Base-by-base conservation (phyloP, 805 yeast genomes). In the Candida glaebosa region DNA sequence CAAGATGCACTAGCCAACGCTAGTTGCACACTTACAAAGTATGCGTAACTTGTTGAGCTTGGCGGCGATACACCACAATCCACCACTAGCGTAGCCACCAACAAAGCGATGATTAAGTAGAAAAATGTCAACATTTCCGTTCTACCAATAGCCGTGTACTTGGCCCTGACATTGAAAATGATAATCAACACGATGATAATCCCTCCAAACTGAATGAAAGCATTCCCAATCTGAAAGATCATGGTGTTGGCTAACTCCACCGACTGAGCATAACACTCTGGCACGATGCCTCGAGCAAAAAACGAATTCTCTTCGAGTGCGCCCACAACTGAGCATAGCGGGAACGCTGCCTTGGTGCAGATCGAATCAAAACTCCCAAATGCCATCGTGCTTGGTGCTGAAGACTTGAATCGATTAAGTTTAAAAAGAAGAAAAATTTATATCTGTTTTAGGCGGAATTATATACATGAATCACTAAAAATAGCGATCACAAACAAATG, bases 51-150 rank as follows among this genome's bases (percentile, higher is more conserved):
- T 2, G 57, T 55, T 2, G 93, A 78, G 2, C 90, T 84, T 1
- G 96, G 93, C 1, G 98, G 96, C 9, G 86, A 75, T 1, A 91
- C 96, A 15, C 98, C 98, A 49, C 95, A 82, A 56, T 91, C 96
- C 3, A 88, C 95, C 17, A 91, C 75, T 37, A 91, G 68, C 2
- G 90, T 75, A 46, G 82, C 65, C 12, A 85, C 73, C 4, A 79
- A 73, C 48, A 85, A 71, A 1, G 77, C 69, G 24, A 83, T 67
- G 46, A 75, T 72, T 32, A 78, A 54, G 61, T 83, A 80, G 61
- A 81, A 83, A 56, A 86, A 83, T 50, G 76, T 78, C 40, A 87
- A 63, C 81, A 89, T 84, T 57, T 93, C 99, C 9, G 80, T 72
- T 46, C 98, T 74, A 3, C 97, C 98, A 44, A 93, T 90, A 9